Percentiles rank a stretch among this genome's conserved stretches.
Evolutionary conservation across 257 asterid genomes (phyloP).

Genomic region (Leonotis leonurus): DNA sequence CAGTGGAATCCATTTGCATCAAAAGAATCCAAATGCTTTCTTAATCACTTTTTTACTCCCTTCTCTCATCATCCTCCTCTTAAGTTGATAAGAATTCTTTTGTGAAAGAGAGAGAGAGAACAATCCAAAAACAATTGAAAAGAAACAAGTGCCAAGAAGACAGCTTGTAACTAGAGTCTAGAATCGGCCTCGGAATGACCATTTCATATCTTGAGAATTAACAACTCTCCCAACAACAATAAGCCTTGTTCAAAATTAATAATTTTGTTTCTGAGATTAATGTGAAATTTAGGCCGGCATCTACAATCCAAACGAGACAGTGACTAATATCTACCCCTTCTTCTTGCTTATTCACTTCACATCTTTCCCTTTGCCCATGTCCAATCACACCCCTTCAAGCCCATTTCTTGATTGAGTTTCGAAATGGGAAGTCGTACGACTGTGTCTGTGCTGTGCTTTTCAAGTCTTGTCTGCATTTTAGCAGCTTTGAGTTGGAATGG

Average conservation of each 20-base stretch:
- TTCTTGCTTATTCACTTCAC: not conserved
- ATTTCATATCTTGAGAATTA: not conserved
- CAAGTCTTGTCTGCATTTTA: constrained; percentile 27
- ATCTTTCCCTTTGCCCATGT: not conserved
- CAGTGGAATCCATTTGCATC: too few species aligned
- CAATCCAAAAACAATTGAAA: too few species aligned
- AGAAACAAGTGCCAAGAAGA: not conserved
- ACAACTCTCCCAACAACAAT: not conserved
- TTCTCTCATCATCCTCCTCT: too few species aligned
- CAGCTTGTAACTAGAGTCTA: not conserved
- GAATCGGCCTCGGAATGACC: not conserved
- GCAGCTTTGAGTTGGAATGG: constrained; percentile 25
- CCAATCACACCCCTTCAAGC: not conserved
- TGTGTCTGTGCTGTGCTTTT: constrained; percentile 10
- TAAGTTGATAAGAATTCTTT: too few species aligned
- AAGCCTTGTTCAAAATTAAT: not conserved
- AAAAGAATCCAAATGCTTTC: too few species aligned
- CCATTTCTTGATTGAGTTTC: constrained; percentile 5
- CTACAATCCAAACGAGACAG: not conserved
- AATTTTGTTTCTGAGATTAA: too few species aligned
- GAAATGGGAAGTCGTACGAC: constrained; percentile 33
- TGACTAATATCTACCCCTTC: constrained; percentile 7
- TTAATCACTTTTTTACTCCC: too few species aligned
- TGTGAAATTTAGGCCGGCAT: constrained; percentile 16
- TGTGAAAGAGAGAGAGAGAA: too few species aligned